Evolutionary conservation across 1,139 yeast species (phyloP), one percentile per base, ranked within the genome.

Genomic region (Suhomyces wounanorum): DNA sequence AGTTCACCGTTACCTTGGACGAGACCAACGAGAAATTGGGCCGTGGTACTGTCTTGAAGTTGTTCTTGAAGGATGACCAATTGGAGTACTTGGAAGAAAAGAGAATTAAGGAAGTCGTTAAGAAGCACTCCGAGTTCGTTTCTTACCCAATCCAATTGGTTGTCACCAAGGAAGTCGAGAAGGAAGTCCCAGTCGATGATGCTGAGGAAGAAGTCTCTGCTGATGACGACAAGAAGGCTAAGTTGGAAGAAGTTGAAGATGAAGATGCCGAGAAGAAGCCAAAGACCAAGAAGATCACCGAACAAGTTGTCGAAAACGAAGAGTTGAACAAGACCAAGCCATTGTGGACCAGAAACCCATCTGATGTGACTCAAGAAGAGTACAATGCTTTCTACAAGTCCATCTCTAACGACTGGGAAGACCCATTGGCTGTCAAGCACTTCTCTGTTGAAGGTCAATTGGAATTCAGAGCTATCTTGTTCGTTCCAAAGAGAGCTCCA

Each of bases 391-490:
- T 95, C 89, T 95, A 95, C 89, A 95, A 95, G 83, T 90, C 98
- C 49, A 94, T 95, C 69, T 92, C 99, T 53, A 95, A 95, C 78
- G 99, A 95, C 78, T 95, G 99, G 99, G 99, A 94, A 82, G 99
- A 94, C 74, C 99, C 97, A 78, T 85, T 94, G 73, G 98, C 98
- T 62, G 98, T 94, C 65, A 95, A 95, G 85, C 99, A 95, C 81
- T 95, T 95, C 82, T 90, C 97, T 51, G 99, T 95, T 72, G 99
- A 95, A 82, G 99, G 99, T 84, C 99, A 95, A 82, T 86, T 95
- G 69, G 99, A 95, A 81, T 95, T 95, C 85, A 91, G 89, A 82
- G 98, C 99, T 59, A 94, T 95, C 70, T 83, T 95, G 68, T 95
- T 90, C 72, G 85, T 95, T 77, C 99, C 99, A 77, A 91, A 89